Evolutionary conservation across 495 filamentous ascomycete species (phyloP).

Genomic region (Thermothielavioides terrestris): DNA sequence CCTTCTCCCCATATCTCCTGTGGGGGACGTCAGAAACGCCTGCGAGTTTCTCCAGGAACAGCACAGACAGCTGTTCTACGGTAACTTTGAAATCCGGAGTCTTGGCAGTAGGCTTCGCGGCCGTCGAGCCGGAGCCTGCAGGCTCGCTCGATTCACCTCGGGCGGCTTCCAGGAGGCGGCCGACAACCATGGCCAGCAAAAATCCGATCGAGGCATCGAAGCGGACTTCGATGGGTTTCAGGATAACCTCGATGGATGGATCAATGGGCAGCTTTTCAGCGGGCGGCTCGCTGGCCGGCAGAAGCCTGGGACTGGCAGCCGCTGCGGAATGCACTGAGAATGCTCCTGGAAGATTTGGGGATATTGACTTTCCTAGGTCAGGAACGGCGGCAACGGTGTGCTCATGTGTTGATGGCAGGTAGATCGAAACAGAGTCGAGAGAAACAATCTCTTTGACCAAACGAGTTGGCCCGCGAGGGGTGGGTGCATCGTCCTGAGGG

Average conservation of each 20-base stretch:
- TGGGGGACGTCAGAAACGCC: slow-evolving; percentile 36
- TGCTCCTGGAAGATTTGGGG: slow-evolving; percentile 46
- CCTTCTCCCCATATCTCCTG: slow-evolving; percentile 26
- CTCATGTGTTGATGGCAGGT: slow-evolving; percentile 35
- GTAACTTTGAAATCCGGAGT: slow-evolving; percentile 41
- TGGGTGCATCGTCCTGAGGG: slow-evolving; percentile 30
- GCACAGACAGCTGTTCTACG: slow-evolving; percentile 48
- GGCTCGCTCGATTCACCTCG: slow-evolving; percentile 19
- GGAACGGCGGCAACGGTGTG: slow-evolving; percentile 23
- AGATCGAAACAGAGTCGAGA: slow-evolving; percentile 32
- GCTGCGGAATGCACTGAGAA: slow-evolving; percentile 44
- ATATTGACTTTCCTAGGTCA: slow-evolving; percentile 27
- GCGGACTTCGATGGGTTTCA: slow-evolving; percentile 48
- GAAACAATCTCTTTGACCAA: slow-evolving; percentile 42
- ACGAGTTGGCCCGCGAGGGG: slow-evolving; percentile 40
- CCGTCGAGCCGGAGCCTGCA: slow-evolving; percentile 13
- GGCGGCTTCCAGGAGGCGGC: slow-evolving; percentile 42
- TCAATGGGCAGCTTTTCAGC: slow-evolving; percentile 19
- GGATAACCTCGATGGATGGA: slow-evolving; percentile 42
- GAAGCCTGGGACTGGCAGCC: slow-evolving; percentile 14
- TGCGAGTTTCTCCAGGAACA: slow-evolving; percentile 56
- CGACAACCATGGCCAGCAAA: slow-evolving; percentile 53
- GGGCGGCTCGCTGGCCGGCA: background rate
- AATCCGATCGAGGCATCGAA: slow-evolving; percentile 65
- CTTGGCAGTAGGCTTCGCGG: slow-evolving; percentile 18